Evolutionary conservation across 2,329 filamentous ascomycete species (phyloP), one percentile per base, ranked within the genome.

Genomic region (Curvularia sp.): DNA sequence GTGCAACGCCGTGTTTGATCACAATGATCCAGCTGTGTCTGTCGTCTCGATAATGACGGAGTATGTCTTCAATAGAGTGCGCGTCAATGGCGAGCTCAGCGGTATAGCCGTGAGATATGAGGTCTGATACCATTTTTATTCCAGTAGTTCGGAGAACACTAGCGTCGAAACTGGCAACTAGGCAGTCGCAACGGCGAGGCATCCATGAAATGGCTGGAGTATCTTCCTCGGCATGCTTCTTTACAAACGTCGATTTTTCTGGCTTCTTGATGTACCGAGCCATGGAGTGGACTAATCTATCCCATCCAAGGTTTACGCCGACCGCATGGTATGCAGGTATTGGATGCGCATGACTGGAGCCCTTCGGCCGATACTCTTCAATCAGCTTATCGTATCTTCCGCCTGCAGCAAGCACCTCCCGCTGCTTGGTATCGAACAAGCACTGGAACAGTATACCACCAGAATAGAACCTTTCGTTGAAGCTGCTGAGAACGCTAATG

Each of bases 351-450:
- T 84, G 85, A 23, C 82, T 84, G 39, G 86, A 82, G 41, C 87
- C 85, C 63, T 87, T 89, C 5, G 91, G 90, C 8, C 89, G 86
- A 71, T 96, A 91, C 60, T 96, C 91, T 73, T 88, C 88, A 64
- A 99, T 94, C 19, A 99, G 80, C 47, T 87, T 87, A 74, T 99
- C 96, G 74, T 99, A 99, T 48, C 95, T 87, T 2, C 95, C 95
- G 49, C 96, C 95, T 30, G 93, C 95, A 5, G 94, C 95, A 71
- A 98, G 92, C 0, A 98, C 91, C 66, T 95, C 90, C 67, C 82
- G 81, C 60, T 89, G 86, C 74, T 92, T 96, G 61, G 86, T 88
- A 74, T 98, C 94, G 63, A 93, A 92, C 2, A 97, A 80, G 70
- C 93, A 97, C 60, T 96, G 91, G 74, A 99, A 98, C 42, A 98